These are phyloP conservation scores for Monosporozyma yasuniensis DNA, from an alignment of 805 yeast genomes.

Conservation along the genomic window DNA sequence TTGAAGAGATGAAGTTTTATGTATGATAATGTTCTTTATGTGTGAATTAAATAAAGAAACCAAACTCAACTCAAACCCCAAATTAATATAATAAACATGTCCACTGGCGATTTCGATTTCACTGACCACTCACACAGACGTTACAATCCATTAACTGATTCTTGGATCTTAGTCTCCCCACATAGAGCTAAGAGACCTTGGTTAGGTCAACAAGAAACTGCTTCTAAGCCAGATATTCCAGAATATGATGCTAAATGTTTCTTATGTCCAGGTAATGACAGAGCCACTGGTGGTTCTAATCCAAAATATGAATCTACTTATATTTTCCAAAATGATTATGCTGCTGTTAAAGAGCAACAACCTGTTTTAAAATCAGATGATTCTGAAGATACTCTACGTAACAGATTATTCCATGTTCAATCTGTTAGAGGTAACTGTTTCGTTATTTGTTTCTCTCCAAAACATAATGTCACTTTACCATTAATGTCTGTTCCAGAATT, in stretches of 20 bases:
- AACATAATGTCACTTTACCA: conserved; percentile 59
- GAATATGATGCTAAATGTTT: conserved; percentile 57
- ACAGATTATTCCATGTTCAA: conserved; percentile 41
- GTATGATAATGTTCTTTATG: not conserved
- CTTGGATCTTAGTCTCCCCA: conserved; percentile 67
- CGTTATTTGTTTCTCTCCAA: conserved; percentile 66
- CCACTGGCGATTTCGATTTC: conserved; percentile 34
- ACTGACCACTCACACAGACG: conserved; percentile 59
- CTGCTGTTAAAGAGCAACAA: conserved; percentile 57
- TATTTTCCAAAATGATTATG: conserved; percentile 58
- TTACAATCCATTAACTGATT: conserved; percentile 56
- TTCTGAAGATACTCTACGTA: conserved; percentile 26
- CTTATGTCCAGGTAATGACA: conserved; percentile 60
- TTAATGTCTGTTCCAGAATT: conserved; percentile 43
- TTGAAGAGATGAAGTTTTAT: not conserved
- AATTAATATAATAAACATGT: conserved; percentile 4
- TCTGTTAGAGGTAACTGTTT: conserved; percentile 61
- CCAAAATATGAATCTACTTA: conserved; percentile 50
- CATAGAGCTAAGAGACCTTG: conserved; percentile 74
- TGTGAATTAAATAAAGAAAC: not conserved
- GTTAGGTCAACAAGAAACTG: conserved; percentile 64
- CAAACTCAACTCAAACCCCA: not conserved
- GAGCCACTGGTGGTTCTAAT: conserved; percentile 54
- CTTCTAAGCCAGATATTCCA: conserved; percentile 37
- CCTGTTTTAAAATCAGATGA: conserved; percentile 33